phyloP scores from a whole-genome alignment of 495 filamentous ascomycete species.

The Sordaria brevicollis region DNA sequence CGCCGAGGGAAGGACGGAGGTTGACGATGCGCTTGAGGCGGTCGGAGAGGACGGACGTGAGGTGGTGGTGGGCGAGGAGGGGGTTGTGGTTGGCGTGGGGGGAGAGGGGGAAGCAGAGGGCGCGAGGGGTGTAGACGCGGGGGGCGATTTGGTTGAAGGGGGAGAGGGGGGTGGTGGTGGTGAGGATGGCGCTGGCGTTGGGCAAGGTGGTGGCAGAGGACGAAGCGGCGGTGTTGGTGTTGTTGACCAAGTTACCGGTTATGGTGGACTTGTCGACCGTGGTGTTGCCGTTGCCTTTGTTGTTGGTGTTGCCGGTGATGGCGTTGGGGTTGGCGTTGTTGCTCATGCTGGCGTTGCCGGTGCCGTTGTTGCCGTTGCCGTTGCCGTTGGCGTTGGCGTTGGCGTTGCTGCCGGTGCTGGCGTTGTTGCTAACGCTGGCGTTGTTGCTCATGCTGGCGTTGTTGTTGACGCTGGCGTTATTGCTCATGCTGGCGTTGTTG shows the following conservation, averaged over 20 bases:
- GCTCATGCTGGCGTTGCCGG: too few species aligned
- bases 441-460: too few species aligned
- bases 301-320: too few species aligned
- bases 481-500: too few species aligned
- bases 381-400: too few species aligned
- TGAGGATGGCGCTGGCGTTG: not conserved
- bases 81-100: not conserved
- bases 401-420: too few species aligned
- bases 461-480: too few species aligned
- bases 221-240: not conserved
- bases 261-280: not conserved
- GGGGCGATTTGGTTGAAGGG: slow-evolving; percentile 23
- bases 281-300: too few species aligned
- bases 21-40: slow-evolving; percentile 15
- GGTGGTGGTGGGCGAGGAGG: slow-evolving; percentile 1
- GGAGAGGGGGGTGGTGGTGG: not conserved
- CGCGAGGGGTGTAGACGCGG: slow-evolving; percentile 23
- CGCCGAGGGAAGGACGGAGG: slow-evolving; percentile 22
- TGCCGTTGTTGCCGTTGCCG: too few species aligned
- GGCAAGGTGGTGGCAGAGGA: not conserved
- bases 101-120: slow-evolving; percentile 27
- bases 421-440: too few species aligned
- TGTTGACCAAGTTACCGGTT: too few species aligned
- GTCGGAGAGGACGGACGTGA: slow-evolving; percentile 14
- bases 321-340: too few species aligned